Percentiles rank a stretch among this genome's conserved stretches.
Conservation (phyloP, 306 rosid genomes). For the Myrica gale region DNA sequence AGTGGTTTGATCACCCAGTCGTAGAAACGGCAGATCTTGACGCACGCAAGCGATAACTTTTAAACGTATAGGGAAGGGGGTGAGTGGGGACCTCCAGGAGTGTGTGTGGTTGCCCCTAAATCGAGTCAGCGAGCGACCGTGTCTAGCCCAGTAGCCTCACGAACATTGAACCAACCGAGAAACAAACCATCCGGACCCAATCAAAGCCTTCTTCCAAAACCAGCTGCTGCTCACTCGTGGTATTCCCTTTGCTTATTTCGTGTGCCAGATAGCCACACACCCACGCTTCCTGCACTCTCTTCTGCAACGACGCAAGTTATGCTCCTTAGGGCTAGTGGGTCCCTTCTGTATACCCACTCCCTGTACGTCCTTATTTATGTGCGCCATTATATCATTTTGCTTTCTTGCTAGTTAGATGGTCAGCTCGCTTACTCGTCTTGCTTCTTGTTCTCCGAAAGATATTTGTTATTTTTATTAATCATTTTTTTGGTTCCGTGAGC, state of each 20-base stretch:
- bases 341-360: not conserved
- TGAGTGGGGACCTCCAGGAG: not conserved
- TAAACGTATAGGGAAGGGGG: not conserved
- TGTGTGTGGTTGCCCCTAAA: not conserved
- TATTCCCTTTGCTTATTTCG: not conserved
- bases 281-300: too few relatives aligned
- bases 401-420: too few relatives aligned
- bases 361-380: too few relatives aligned
- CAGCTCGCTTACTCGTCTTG: too few relatives aligned
- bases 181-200: not conserved
- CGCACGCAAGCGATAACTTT: constrained; percentile 16
- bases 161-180: not conserved
- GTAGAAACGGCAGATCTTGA: constrained; percentile 15
- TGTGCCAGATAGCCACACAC: not conserved
- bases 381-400: too few relatives aligned
- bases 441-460: too few relatives aligned
- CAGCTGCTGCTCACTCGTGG: not conserved
- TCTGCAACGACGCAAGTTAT: too few relatives aligned
- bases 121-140: not conserved
- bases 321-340: not conserved
- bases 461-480: too few relatives aligned
- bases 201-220: not conserved
- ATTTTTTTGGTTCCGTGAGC: too few relatives aligned
- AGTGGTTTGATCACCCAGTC: not conserved
- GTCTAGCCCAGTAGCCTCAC: not conserved